phyloP scores from a whole-genome alignment of 345 rosid species.

The Pistacia vera region DNA sequence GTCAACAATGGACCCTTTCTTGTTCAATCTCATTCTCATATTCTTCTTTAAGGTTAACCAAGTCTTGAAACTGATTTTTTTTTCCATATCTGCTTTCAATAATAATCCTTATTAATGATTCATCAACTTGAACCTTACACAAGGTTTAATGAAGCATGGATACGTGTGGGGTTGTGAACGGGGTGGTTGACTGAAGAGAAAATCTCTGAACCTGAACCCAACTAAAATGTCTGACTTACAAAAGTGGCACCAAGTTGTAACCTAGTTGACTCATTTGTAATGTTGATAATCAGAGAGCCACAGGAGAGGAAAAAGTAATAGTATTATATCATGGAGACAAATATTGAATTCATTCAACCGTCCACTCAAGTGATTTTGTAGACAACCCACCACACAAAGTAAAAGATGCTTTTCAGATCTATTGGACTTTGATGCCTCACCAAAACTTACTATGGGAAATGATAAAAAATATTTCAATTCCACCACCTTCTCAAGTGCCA shows the following conservation, averaged over 20 bases:
- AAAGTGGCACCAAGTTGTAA: background rate
- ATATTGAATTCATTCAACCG: conserved; percentile 8
- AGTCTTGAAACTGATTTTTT: too few relatives aligned
- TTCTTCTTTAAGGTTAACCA: too few relatives aligned
- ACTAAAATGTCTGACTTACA: background rate
- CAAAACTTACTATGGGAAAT: background rate
- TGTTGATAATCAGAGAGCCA: background rate
- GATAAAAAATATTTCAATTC: background rate
- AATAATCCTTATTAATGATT: too few relatives aligned
- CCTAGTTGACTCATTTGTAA: background rate
- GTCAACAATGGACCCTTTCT: background rate
- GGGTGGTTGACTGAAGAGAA: background rate
- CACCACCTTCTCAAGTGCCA: background rate
- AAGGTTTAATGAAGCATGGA: too few relatives aligned
- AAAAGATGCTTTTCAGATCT: conserved; percentile 22
- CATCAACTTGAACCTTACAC: too few relatives aligned
- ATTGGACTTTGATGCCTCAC: background rate
- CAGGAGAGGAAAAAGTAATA: background rate
- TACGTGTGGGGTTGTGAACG: background rate
- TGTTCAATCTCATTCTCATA: background rate
- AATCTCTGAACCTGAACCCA: background rate
- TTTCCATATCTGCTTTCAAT: too few relatives aligned
- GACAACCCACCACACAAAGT: conserved; percentile 19
- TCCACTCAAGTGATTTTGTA: conserved; percentile 15
- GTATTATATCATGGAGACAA: conserved; percentile 9